These are phyloP conservation scores for Colletotrichum acutatum DNA, from an alignment of 2,329 filamentous ascomycete species.

Conservation along the genomic window DNA sequence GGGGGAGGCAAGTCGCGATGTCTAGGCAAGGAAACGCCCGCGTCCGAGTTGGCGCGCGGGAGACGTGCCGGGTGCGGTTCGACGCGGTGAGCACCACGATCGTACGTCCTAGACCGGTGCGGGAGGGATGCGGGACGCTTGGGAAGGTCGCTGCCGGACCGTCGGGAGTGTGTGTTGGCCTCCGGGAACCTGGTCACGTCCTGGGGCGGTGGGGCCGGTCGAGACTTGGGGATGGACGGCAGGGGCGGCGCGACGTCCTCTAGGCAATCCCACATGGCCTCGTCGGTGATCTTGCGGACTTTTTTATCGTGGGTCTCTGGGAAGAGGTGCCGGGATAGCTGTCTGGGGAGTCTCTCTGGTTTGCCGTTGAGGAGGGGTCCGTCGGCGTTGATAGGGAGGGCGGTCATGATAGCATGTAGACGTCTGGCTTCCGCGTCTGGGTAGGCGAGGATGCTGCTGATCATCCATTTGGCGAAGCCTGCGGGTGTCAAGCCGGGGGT, in stretches of 20 bases:
- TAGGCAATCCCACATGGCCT: conserved; percentile 64
- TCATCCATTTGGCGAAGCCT: conserved; percentile 80
- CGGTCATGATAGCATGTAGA: conserved; percentile 73
- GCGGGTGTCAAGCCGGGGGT: conserved; percentile 73
- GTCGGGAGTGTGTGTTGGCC: conserved; percentile 13
- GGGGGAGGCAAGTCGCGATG: conserved; percentile 19
- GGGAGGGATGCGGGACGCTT: background rate
- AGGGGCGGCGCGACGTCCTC: conserved; percentile 31
- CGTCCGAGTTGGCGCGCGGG: conserved; percentile 22
- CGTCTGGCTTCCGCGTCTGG: conserved; percentile 80
- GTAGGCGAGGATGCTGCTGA: conserved; percentile 77
- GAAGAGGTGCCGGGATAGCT: conserved; percentile 79
- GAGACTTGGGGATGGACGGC: conserved; percentile 3
- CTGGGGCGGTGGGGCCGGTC: background rate
- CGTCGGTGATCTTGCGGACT: conserved; percentile 69
- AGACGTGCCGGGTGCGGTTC: conserved; percentile 8
- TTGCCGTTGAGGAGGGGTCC: conserved; percentile 65
- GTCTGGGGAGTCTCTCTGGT: conserved; percentile 81
- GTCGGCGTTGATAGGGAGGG: conserved; percentile 73
- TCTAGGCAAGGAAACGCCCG: background rate
- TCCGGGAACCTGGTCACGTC: background rate
- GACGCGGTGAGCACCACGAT: background rate
- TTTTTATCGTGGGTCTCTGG: conserved; percentile 68
- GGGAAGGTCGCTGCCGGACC: background rate
- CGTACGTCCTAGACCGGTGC: conserved; percentile 14